Percentiles rank a stretch among this genome's conserved stretches.
These are phyloP conservation scores for Pseudogymnoascus sp. DNA, from an alignment of 2,329 filamentous ascomycete genomes.

Conservation along the genomic window DNA sequence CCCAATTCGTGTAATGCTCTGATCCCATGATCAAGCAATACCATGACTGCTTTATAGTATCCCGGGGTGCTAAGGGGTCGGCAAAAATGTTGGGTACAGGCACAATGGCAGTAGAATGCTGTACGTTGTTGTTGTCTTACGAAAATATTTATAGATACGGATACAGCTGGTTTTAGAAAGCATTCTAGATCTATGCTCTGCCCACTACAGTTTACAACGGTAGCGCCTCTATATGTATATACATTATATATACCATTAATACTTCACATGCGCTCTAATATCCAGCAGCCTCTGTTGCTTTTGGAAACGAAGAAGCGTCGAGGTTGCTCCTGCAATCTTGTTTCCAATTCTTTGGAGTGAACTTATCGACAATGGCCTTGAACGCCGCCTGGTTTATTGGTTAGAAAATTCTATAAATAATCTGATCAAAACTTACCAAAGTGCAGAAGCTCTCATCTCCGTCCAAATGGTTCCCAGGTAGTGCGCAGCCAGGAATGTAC, in stretches of 20 bases:
- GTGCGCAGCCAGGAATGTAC: conserved; percentile 71
- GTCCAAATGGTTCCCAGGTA: conserved; percentile 70
- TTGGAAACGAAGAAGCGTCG: conserved; percentile 31
- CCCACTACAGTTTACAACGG: not conserved
- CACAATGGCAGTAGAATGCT: not conserved
- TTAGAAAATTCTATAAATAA: not conserved
- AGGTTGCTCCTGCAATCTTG: conserved; percentile 50
- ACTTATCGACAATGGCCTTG: conserved; percentile 85
- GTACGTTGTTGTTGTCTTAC: not conserved
- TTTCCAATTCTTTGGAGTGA: conserved; percentile 75
- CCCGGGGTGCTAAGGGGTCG: not conserved
- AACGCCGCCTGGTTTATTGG: conserved; percentile 59
- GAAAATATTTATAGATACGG: not conserved
- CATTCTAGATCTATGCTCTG: not conserved
- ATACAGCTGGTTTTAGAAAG: not conserved
- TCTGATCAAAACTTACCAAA: conserved; percentile 47
- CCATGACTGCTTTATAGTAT: not conserved
- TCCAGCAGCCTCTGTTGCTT: conserved; percentile 25
- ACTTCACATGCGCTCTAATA: conserved; percentile 18
- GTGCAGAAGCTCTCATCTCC: conserved; percentile 89
- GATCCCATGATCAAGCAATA: not conserved
- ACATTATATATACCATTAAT: not conserved
- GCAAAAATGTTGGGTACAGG: not conserved
- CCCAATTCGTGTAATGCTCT: not conserved
- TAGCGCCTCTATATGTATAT: not conserved